phyloP scores from a whole-genome alignment of 208 protist species.

The Leishmania tropica region DNA sequence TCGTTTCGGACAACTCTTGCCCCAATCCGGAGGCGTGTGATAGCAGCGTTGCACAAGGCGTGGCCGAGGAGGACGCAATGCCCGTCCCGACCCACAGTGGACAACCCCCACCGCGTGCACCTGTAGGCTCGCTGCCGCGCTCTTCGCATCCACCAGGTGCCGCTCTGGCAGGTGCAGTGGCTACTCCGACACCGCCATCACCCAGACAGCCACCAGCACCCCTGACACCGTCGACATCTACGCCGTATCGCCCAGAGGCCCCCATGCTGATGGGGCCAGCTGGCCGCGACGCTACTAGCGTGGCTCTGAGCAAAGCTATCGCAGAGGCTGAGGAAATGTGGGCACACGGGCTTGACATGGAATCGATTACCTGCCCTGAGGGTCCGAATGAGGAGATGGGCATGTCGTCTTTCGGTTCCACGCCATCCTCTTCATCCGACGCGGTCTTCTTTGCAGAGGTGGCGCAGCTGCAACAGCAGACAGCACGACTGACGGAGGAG shows the following conservation, averaged over 20 bases:
- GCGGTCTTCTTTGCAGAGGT: constrained; percentile 23
- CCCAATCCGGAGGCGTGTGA: neutral
- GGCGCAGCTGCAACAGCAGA: constrained; percentile 20
- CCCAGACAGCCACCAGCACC: neutral
- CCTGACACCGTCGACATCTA: neutral
- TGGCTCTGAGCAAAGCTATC: constrained; percentile 7
- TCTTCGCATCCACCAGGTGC: neutral
- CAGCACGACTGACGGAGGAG: constrained; percentile 18
- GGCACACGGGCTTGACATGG: neutral
- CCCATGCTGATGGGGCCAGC: neutral
- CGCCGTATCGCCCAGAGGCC: neutral
- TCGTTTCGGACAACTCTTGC: neutral
- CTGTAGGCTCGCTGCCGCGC: neutral
- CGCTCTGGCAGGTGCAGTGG: neutral
- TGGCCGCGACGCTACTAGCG: neutral
- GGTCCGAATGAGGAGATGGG: neutral
- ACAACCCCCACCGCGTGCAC: neutral
- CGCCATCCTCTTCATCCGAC: constrained; percentile 10
- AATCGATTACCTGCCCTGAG: neutral
- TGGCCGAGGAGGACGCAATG: neutral
- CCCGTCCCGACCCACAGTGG: neutral
- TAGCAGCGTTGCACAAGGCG: neutral
- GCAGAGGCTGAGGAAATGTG: neutral
- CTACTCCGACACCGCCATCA: neutral
- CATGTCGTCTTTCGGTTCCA: neutral